Evolutionary conservation across 1,284 basidiomycete genomes (phyloP).

Genomic region (Mycena citricolor): DNA sequence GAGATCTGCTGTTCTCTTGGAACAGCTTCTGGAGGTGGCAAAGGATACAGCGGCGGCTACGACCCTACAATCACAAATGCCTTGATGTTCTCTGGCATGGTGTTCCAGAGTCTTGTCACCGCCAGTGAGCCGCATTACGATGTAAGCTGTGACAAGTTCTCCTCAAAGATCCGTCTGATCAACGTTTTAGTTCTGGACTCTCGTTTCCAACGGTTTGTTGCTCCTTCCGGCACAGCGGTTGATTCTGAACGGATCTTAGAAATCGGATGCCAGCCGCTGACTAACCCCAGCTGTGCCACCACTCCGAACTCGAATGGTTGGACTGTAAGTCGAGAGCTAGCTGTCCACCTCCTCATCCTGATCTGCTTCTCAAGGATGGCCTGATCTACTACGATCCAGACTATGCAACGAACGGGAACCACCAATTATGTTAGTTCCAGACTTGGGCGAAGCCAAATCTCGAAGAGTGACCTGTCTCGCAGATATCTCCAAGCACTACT

Average conservation of each 20-base stretch:
- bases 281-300: constrained; percentile 31
- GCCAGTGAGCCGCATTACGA: constrained; percentile 39
- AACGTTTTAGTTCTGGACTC: constrained; percentile 43
- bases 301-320: constrained; percentile 37
- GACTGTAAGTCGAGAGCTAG: constrained; percentile 34
- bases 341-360: background rate
- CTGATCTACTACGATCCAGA: constrained; percentile 38
- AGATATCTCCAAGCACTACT: constrained; percentile 42
- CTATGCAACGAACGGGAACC: constrained; percentile 38
- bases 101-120: constrained; percentile 39
- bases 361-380: constrained; percentile 31
- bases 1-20: constrained; percentile 40
- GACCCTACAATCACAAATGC: constrained; percentile 42
- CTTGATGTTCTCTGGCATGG: constrained; percentile 37
- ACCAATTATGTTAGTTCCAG: constrained; percentile 36
- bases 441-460: too few relatives aligned
- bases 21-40: constrained; percentile 34
- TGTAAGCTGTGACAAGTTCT: constrained; percentile 23
- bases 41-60: constrained; percentile 34
- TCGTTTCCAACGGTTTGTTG: constrained; percentile 38
- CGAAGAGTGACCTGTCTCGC: too few relatives aligned
- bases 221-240: background rate
- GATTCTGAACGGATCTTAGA: constrained; percentile 22
- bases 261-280: constrained; percentile 35
- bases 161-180: background rate